Base-by-base conservation (phyloP, 192 early-diverging fungal species). In the Coemansia sp. region DNA sequence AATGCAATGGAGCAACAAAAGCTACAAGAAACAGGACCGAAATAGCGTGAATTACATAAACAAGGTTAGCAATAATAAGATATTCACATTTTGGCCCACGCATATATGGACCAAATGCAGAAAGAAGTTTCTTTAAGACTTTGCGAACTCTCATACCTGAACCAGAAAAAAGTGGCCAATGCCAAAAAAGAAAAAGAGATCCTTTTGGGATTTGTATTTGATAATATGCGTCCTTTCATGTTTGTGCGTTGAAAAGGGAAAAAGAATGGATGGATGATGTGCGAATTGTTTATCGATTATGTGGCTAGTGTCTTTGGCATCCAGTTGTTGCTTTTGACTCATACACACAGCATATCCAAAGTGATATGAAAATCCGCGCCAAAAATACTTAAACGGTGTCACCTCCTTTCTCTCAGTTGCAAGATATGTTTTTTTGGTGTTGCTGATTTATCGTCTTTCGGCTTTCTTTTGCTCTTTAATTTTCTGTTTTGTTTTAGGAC, bases 211-310 rank as follows among this genome's bases (percentile, higher is more conserved):
- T 15, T 2, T 40, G 8, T 40, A 13, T 40, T 15, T 40, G n/a
- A n/a, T 40, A 13, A 15, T 40, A 13, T 40, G 15, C 10, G 37
- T 40, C 26, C 26, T 26, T 51, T 51, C 25, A 51, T 51, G 25
- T 25, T 51, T 23, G 20, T 26, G 48, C 20, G 43, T 20, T 12
- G 20, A 46, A 46, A 46, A 20, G 43, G 16, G 43, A 25, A 23
- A 51, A 15, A 12, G 9, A 51, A 51, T 26, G 48, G 25, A 20
- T 10, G 43, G 25, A 51, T 51, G 48, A 51, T 51, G 48, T 51
- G 25, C 25, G 25, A 51, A 51, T 51, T 51, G 48, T 51, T 51
- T 51, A 51, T 51, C 48, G 23, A 26, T 26, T 26, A 40, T 40
- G 37, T 40, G 37, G 37, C 37, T 23, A 26, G 43, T 18, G 48